Evolutionary conservation across 1,139 yeast species (phyloP), one percentile per base, ranked within the genome.

Genomic region (Saccharomyces hybrid): DNA sequence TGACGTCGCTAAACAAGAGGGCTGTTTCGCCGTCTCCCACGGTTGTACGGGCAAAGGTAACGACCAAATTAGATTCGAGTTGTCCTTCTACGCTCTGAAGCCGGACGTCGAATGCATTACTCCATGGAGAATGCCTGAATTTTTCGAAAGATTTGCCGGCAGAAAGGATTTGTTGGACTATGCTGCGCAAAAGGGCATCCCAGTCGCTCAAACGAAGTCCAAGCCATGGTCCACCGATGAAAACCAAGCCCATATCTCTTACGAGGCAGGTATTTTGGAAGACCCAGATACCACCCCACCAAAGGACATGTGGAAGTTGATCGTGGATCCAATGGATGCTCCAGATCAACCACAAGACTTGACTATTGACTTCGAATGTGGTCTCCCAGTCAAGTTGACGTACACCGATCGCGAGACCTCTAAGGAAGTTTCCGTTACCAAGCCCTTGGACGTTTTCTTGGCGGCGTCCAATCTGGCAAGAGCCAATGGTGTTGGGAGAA

Each of bases 211-310:
- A 79, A 93, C 99, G 63, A 89, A 90, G 76, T 90, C 98, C 61
- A 93, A 93, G 80, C 99, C 99, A 63, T 93, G 99, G 99, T 91
- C 98, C 27, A 95, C 98, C 59, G 99, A 93, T 72, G 99, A 93
- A 79, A 93, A 93, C 81, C 78, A 91, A 83, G 99, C 99, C 49
- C 99, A 93, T 76, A 93, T 93, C 71, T 91, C 98, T 47, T 93
- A 88, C 73, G 99, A 93, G 79, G 99, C 99, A 62, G 99, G 99
- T 75, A 93, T 93, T 65, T 83, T 93, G 70, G 99, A 93, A 77
- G 95, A 93, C 77, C 99, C 99, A 69, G 89, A 93, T 74, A 84
- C 93, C 66, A 93, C 99, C 53, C 99, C 99, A 62, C 99, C 99
- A 75, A 91, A 89, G 79, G 99, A 93, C 74, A 93, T 93, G 99